Base-by-base conservation (phyloP, 2,329 filamentous ascomycete species). In the Elsinoe fawcettii region DNA sequence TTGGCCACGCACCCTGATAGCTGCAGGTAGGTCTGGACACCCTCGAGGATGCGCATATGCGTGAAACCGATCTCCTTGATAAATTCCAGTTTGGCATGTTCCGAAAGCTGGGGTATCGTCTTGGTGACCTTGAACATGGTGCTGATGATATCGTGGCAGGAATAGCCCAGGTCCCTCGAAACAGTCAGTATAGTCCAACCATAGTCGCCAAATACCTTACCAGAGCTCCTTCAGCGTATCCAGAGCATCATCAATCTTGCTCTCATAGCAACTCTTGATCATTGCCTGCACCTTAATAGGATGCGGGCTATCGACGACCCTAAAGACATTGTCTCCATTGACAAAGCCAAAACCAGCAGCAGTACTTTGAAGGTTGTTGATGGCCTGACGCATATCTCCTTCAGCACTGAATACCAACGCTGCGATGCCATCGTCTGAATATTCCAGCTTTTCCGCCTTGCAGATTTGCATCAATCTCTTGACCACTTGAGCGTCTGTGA, bases 121-220 rank as follows among this genome's bases (percentile, higher is more conserved):
- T 97, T 99, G 46, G 93, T 97, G 60, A 99, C 93, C 67, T 87
- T 86, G 79, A 99, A 97, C 93, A 99, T 99, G 60, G 92, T 99
- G 74, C 88, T 95, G 72, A 99, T 95, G 65, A 99, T 96, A 71
- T 99, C 93, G 75, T 99, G 92, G 65, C 90, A 95, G n/a, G 90
- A 96, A 75, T 99, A 99, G 12, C 93, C 93, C 60, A 97, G 76
- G 60, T 87, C 84, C 80, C 78, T 80, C 59, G n/a, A 57, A 18
- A 18, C 27, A 7, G 27, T 36, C 14, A 39, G 49, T 53, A n/a
- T 22, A 2, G 32, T 37, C 49, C 25, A n/a, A 25, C n/a, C 3
- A 8, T 32, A 23, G 3, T 11, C 9, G 41, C 20, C 12, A 25
- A n/a, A 27, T 8, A n/a, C 66, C 73, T 62, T 70, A 81, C 92